These are phyloP conservation scores for Cystobasidium ongulense DNA, from an alignment of 768 basidiomycete genomes.

Conservation along the genomic window DNA sequence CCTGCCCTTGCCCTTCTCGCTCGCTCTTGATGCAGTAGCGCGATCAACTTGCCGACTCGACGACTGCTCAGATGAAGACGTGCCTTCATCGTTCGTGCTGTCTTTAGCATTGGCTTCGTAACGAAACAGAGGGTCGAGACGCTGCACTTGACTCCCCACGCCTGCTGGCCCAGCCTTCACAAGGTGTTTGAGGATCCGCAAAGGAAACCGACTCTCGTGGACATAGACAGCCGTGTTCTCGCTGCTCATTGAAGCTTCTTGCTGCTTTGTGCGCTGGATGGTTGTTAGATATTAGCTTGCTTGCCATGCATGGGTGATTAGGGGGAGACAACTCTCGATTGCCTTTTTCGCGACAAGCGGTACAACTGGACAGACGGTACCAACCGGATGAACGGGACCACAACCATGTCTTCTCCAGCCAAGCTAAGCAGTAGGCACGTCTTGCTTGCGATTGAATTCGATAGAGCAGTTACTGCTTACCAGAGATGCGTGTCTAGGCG, in stretches of 20 bases:
- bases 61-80: not conserved
- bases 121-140: not conserved
- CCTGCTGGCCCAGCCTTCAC: not conserved
- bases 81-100: not conserved
- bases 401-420: too few species aligned
- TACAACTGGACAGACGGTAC: too few species aligned
- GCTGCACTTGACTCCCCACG: not conserved
- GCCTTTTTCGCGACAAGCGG: not conserved
- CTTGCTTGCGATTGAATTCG: too few species aligned
- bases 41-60: not conserved
- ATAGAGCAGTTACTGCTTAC: too few species aligned
- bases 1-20: conserved; percentile 10
- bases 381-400: too few species aligned
- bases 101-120: conserved; percentile 9
- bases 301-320: not conserved
- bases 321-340: not conserved
- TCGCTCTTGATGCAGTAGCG: not conserved
- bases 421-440: too few species aligned
- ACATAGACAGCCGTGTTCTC: conserved; percentile 16
- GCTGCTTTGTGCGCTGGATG: not conserved
- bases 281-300: not conserved
- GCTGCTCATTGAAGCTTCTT: not conserved
- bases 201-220: conserved; percentile 15
- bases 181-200: conserved; percentile 13
- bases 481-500: too few species aligned